Conservation (phyloP, 2,329 filamentous ascomycete genomes). For the Claviceps quebecensis region DNA sequence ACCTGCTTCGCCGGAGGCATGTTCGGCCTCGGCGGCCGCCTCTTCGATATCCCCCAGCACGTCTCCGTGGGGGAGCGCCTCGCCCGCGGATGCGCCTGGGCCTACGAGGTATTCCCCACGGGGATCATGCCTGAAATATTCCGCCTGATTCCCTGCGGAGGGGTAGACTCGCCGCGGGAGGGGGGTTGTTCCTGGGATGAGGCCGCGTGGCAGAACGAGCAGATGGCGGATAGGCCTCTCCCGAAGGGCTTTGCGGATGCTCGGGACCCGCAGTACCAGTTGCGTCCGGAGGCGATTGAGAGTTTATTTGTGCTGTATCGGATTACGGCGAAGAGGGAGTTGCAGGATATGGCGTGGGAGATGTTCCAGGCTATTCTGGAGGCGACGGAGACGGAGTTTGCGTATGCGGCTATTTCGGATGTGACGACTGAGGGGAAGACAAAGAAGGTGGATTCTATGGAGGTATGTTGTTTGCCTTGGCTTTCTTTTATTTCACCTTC, state of each 20-base stretch:
- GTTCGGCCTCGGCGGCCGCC: slow-evolving; percentile 47
- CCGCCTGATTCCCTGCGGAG: slow-evolving; percentile 30
- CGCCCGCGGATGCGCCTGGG: slow-evolving; percentile 43
- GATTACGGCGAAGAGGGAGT: slow-evolving; percentile 31
- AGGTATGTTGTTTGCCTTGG: slow-evolving; percentile 17
- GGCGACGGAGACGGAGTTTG: slow-evolving; percentile 31
- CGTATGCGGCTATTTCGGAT: slow-evolving; percentile 33
- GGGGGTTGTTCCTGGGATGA: slow-evolving; percentile 20
- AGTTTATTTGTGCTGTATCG: slow-evolving; percentile 66
- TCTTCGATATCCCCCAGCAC: slow-evolving; percentile 38
- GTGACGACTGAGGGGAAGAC: slow-evolving; percentile 21
- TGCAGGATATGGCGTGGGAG: slow-evolving; percentile 36
- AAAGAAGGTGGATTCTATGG: slow-evolving; percentile 43
- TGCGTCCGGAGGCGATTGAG: slow-evolving; percentile 59
- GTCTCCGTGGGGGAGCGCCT: slow-evolving; percentile 34
- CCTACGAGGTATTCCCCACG: slow-evolving; percentile 37
- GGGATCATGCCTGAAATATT: slow-evolving; percentile 48
- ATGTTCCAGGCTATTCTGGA: slow-evolving; percentile 36
- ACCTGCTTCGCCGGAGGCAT: slow-evolving; percentile 57
- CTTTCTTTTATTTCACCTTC: too few species aligned
- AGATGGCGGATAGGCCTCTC: slow-evolving; percentile 12
- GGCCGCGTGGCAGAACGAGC: slow-evolving; percentile 13
- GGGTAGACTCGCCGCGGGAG: slow-evolving; percentile 1
- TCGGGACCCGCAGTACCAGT: slow-evolving; percentile 33
- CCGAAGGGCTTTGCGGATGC: slow-evolving; percentile 48